phyloP scores from a whole-genome alignment of 306 rosid genomes.

The Quercus mongolica region DNA sequence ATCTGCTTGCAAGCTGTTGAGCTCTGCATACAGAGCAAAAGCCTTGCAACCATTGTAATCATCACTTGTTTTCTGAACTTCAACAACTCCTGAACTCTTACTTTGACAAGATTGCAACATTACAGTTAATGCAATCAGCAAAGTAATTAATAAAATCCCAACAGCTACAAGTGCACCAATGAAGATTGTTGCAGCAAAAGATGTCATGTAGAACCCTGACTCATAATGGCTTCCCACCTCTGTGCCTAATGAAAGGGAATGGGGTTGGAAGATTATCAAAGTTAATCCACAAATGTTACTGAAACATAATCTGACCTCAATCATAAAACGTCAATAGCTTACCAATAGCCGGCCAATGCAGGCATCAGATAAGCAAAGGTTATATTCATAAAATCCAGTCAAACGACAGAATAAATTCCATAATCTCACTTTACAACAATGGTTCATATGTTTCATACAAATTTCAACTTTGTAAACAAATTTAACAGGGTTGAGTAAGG shows the following conservation, averaged over 20 bases:
- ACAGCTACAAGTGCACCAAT: constrained; percentile 48
- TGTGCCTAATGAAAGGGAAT: constrained; percentile 36
- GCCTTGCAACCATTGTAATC: constrained; percentile 55
- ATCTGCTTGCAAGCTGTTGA: constrained; percentile 56
- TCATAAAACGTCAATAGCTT: not conserved
- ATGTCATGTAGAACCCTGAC: constrained; percentile 77
- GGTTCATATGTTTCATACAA: not conserved
- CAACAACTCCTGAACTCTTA: constrained; percentile 44
- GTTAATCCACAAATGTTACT: not conserved
- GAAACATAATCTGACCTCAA: not conserved
- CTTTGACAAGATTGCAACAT: constrained; percentile 85
- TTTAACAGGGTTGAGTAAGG: not conserved
- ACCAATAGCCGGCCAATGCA: not conserved
- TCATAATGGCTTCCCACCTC: constrained; percentile 64
- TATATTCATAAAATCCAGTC: no score
- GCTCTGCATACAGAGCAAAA: constrained; percentile 51
- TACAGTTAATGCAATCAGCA: constrained; percentile 56
- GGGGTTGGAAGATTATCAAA: constrained; percentile 15
- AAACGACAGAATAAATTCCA: not conserved
- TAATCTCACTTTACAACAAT: not conserved
- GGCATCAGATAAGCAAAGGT: not conserved
- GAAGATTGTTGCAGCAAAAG: constrained; percentile 63
- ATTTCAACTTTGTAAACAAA: not conserved
- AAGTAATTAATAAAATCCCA: constrained; percentile 57
- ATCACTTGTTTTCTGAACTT: constrained; percentile 30